phyloP scores from a whole-genome alignment of 805 yeast species.

The Crinitomyces ghanaensis region DNA sequence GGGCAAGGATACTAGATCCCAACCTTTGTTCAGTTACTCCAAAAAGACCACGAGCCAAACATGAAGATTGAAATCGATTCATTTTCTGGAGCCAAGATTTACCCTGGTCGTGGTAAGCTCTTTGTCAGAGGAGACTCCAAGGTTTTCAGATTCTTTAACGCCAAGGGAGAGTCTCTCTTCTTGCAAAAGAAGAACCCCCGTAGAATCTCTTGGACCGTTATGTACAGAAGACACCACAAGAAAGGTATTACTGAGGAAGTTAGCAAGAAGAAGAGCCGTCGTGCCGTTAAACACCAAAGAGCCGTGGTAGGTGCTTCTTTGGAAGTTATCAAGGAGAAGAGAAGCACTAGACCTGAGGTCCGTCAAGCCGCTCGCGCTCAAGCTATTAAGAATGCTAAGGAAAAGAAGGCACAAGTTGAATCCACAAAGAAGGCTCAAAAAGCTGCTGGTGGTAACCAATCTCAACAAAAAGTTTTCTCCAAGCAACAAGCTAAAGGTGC shows the following conservation, averaged over 20 bases:
- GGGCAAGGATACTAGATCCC: not conserved
- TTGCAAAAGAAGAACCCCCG: constrained; percentile 99
- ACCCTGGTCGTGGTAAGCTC: constrained; percentile 99
- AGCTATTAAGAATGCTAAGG: constrained; percentile 49
- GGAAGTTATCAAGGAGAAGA: constrained; percentile 96
- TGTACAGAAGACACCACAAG: constrained; percentile 99
- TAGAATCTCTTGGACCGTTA: constrained; percentile 98
- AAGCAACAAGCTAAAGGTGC: constrained; percentile 98
- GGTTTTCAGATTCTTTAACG: constrained; percentile 97
- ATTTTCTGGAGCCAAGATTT: constrained; percentile 98
- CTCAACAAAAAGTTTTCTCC: constrained; percentile 60
- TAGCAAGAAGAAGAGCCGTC: constrained; percentile 93
- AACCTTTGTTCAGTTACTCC: constrained; percentile 1
- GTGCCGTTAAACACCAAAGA: constrained; percentile 97
- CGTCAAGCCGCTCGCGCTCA: constrained; percentile 96
- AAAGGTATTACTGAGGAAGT: constrained; percentile 99
- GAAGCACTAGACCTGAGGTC: constrained; percentile 89
- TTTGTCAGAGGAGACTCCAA: constrained; percentile 99
- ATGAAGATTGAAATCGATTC: constrained; percentile 99
- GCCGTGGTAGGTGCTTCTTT: constrained; percentile 99
- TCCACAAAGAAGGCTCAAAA: constrained; percentile 92
- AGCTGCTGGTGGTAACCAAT: constrained; percentile 54
- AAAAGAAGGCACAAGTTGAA: constrained; percentile 67
- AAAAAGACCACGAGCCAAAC: constrained; percentile 19
- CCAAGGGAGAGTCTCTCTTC: constrained; percentile 96